Conservation (phyloP, 371 early-diverging fungal species). For the Mucor circinelloides region DNA sequence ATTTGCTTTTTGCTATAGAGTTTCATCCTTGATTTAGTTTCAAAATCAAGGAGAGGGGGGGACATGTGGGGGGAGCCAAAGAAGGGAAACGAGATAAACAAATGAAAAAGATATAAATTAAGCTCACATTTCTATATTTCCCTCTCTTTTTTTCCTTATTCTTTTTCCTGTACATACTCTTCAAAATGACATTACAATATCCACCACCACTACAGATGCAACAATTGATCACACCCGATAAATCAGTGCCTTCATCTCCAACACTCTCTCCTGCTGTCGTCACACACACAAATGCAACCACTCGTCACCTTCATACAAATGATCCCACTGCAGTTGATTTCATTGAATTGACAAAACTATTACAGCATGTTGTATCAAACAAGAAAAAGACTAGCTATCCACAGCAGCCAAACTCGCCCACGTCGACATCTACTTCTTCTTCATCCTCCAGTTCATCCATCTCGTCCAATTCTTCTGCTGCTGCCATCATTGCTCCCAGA, state of each 20-base stretch:
- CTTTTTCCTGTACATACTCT: conserved; percentile 3
- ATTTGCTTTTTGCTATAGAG: background rate
- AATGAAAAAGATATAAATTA: conserved; percentile 10
- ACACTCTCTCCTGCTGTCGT: conserved; percentile 32
- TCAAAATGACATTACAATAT: background rate
- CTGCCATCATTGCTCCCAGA: background rate
- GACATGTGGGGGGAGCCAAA: background rate
- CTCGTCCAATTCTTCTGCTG: background rate
- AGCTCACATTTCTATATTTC: background rate
- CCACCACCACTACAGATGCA: background rate
- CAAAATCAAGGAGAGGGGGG: background rate
- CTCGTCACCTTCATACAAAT: conserved; percentile 32
- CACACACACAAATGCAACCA: conserved; percentile 32
- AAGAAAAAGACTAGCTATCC: background rate
- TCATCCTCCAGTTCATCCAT: conserved; percentile 1
- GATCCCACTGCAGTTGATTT: conserved; percentile 27
- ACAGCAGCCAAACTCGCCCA: conserved; percentile 4
- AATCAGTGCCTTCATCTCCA: conserved; percentile 33
- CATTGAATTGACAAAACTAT: conserved; percentile 27
- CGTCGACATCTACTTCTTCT: background rate
- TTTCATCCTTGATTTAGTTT: conserved; percentile 1
- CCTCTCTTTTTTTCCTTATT: background rate
- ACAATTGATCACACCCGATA: conserved; percentile 31
- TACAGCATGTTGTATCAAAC: conserved; percentile 27
- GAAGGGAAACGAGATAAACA: background rate